phyloP scores from a whole-genome alignment of 257 asterid species.

The Solanum sparsipilum region DNA sequence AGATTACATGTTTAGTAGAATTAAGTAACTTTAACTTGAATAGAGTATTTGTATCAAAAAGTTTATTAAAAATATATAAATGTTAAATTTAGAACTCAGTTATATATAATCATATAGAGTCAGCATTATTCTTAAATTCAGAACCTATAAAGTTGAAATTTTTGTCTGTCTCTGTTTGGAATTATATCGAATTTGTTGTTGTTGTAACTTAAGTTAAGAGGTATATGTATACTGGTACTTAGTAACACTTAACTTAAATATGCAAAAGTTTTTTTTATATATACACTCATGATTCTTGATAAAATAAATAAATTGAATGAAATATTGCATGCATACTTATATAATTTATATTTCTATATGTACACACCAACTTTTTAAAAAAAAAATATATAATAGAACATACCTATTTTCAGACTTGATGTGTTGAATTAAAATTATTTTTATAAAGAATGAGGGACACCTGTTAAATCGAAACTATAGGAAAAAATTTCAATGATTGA shows the following conservation, averaged over 20 bases:
- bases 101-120: too few species aligned
- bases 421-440: neutral
- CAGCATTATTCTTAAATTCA: too few species aligned
- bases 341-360: neutral
- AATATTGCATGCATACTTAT: neutral
- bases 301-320: neutral
- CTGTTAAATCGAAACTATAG: neutral
- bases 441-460: neutral
- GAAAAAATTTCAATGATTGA: neutral
- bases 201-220: neutral
- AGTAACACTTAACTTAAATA: neutral
- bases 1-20: too few species aligned
- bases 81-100: too few species aligned
- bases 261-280: neutral
- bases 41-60: neutral
- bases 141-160: neutral
- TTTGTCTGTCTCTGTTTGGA: fast-evolving
- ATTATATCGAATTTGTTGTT: too few species aligned
- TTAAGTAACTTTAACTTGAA: too few species aligned
- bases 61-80: too few species aligned
- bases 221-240: neutral
- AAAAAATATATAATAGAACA: neutral
- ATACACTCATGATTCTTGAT: neutral
- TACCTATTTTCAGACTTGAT: neutral
- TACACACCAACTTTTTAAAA: neutral